Evolutionary conservation across 441 rosid genomes (phyloP), one percentile per base, ranked within the genome.

Genomic region (Euphorbia schlechtendalii): DNA sequence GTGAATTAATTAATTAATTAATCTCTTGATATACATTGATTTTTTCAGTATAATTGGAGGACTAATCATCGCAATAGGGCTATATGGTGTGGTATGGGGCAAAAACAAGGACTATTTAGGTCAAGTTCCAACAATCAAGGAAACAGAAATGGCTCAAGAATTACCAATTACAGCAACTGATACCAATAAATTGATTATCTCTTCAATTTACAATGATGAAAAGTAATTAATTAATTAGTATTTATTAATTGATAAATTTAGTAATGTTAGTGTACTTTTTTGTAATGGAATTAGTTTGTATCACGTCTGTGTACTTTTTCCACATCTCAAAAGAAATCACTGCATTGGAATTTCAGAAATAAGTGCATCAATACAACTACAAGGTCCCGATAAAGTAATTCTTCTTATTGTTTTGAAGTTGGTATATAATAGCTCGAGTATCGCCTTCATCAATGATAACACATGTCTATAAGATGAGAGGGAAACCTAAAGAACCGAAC

Each of bases 31-130:
- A 7, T 18, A 15, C 8, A 13, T 8, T 14, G 6, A 49, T n/a
- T 9, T 0, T 62, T 52, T 45, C 72, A 88, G 89, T 71, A 57
- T 88, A 28, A 62, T 82, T 38, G 95, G 91, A 78, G 92, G 87
- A 56, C 59, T 69, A 6, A 73, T 84, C 58, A 82, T 84, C 5
- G 86, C 88, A 5, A n/a, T 62, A 8, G 87, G 90, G 14, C 78
- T 86, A 5, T 86, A 84, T 43, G 58, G 72, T 2, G 87, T 86
- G 22, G 87, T 82, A 40, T 85, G 86, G 88, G 92, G 92, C 1
- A 85, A 86, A 72, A 75, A 78, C 78, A 87, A 85, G 68, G 94
- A 85, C 63, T 79, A 69, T 64, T 61, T 69, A 46, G 54, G 38
- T 15, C 61, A 75, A 21, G 49, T 40, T 28, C 22, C 71, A 46